phyloP scores from a whole-genome alignment of 495 filamentous ascomycete genomes.

The Wilcoxina mikolae region DNA sequence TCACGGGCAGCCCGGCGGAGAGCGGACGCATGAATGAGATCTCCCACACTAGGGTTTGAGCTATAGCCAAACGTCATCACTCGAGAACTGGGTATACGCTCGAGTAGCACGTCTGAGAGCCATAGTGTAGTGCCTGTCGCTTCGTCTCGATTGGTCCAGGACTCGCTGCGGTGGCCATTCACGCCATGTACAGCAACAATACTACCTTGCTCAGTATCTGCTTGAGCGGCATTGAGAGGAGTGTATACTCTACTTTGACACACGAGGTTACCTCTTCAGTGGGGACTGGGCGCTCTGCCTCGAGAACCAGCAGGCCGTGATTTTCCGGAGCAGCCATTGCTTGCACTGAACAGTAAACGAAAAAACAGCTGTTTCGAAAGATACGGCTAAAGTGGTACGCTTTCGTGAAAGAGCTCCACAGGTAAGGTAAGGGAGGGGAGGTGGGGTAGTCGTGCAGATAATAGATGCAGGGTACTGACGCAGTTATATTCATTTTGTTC shows the following conservation, averaged over 20 bases:
- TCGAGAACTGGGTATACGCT: background rate
- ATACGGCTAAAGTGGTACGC: background rate
- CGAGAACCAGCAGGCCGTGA: background rate
- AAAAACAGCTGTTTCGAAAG: background rate
- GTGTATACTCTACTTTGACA: background rate
- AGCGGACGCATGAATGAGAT: background rate
- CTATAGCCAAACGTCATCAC: background rate
- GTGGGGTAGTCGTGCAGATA: background rate
- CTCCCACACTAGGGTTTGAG: background rate
- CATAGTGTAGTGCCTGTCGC: background rate
- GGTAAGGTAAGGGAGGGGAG: background rate
- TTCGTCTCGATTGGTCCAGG: background rate
- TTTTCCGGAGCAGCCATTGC: background rate
- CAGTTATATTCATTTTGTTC: background rate
- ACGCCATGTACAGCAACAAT: background rate
- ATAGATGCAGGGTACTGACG: background rate
- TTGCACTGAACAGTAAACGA: background rate
- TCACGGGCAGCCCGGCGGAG: too few relatives aligned
- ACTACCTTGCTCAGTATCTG: background rate
- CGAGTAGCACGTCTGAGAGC: background rate
- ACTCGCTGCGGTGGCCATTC: background rate
- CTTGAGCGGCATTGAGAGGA: too few relatives aligned
- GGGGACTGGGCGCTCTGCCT: background rate
- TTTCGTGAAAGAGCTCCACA: background rate
- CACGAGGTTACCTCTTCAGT: background rate